A percentile compares a stretch with the other conserved stretches of the same genome.
Conservation (phyloP, 306 rosid genomes). For the Rosa rugosa region DNA sequence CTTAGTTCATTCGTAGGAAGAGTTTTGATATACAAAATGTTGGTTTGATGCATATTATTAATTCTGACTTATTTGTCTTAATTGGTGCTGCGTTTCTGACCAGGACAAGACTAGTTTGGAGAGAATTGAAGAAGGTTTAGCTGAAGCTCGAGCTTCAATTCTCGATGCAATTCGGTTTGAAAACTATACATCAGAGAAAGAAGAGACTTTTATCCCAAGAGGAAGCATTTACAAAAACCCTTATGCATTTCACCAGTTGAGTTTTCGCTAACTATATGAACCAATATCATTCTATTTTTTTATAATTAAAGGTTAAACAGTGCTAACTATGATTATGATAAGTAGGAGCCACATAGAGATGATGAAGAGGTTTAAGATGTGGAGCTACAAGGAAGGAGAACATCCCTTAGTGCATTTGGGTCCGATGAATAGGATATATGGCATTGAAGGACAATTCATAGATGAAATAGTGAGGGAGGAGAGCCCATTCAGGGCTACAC, state of each 20-base stretch:
- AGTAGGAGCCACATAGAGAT: conserved; percentile 48
- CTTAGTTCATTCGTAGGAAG: not conserved
- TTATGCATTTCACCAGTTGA: conserved; percentile 39
- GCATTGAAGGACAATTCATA: conserved; percentile 55
- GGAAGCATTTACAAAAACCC: conserved; percentile 48
- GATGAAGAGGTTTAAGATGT: conserved; percentile 25
- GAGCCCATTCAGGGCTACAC: conserved; percentile 39
- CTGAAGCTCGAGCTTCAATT: conserved; percentile 42
- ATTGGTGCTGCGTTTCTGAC: not conserved
- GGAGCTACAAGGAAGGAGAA: conserved; percentile 56
- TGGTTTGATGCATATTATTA: not conserved
- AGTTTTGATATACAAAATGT: not conserved
- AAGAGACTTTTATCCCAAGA: conserved; percentile 42
- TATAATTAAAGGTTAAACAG: not conserved
- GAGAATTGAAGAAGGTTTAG: conserved; percentile 41
- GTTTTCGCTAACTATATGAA: too few relatives aligned
- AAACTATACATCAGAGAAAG: conserved; percentile 27
- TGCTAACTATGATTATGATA: not conserved
- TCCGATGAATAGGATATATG: conserved; percentile 43
- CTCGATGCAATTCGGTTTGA: conserved; percentile 27
- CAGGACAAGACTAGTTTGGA: conserved; percentile 22
- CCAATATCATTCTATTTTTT: too few relatives aligned
- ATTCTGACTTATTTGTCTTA: not conserved
- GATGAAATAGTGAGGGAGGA: conserved; percentile 43
- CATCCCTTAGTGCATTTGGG: conserved; percentile 47